phyloP scores from a whole-genome alignment of 352 stramenopile species.

The Phytophthora idaei region DNA sequence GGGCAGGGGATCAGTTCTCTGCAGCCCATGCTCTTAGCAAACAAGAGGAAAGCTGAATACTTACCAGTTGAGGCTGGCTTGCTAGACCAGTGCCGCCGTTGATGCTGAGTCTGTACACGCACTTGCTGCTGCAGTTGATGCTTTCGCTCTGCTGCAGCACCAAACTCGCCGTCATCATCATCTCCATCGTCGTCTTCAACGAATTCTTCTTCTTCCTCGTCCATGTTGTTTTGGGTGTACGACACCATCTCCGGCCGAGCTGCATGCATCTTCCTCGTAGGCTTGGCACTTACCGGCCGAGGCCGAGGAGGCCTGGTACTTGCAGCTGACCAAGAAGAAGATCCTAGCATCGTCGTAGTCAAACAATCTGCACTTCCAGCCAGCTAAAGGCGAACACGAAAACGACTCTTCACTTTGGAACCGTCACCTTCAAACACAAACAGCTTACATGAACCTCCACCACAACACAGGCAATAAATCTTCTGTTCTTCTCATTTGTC shows the following conservation, averaged over 20 bases:
- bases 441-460: not conserved
- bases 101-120: conserved; percentile 7
- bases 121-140: conserved; percentile 19
- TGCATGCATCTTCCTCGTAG: conserved; percentile 19
- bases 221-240: conserved; percentile 27
- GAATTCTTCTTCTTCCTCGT: conserved; percentile 39
- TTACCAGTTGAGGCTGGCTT: conserved; percentile 19
- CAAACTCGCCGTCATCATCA: conserved; percentile 43
- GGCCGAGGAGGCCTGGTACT: conserved; percentile 20
- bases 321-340: conserved; percentile 26
- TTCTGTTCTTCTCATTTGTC: conserved; percentile 32
- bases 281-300: conserved; percentile 62
- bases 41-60: not conserved
- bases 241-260: conserved; percentile 23
- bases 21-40: not conserved
- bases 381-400: conserved; percentile 13
- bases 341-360: conserved; percentile 14
- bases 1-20: not conserved
- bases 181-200: conserved; percentile 47
- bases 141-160: conserved; percentile 33
- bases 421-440: conserved; percentile 11
- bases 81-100: conserved; percentile 20
- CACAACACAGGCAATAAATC: conserved; percentile 16
- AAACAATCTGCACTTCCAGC: not conserved
- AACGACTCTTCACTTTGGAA: conserved; percentile 27